A percentile compares a stretch with the other conserved stretches of the same genome.
phyloP scores from a whole-genome alignment of 2,329 filamentous ascomycete genomes.

The Colletotrichum spaethianum region DNA sequence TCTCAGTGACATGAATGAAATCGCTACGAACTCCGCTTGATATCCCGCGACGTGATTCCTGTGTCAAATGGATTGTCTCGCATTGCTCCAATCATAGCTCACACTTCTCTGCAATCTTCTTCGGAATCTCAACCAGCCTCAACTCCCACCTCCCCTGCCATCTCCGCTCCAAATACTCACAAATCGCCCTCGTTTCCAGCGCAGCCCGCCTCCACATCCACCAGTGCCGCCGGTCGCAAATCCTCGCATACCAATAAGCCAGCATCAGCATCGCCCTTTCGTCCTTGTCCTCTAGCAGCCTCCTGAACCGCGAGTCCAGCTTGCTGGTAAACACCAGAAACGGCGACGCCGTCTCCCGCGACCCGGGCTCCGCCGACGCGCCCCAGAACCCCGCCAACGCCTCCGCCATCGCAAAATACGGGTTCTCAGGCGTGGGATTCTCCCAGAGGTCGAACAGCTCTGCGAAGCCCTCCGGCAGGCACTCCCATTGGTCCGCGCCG shows the following conservation, averaged over 20 bases:
- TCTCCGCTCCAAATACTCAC: conserved; percentile 50
- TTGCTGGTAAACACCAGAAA: conserved; percentile 64
- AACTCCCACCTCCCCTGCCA: conserved; percentile 1
- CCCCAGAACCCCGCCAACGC: conserved; percentile 15
- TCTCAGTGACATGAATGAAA: background rate
- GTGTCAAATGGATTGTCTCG: too few species aligned
- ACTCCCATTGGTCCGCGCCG: conserved; percentile 35
- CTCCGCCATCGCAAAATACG: conserved; percentile 51
- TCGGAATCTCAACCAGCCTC: conserved; percentile 13
- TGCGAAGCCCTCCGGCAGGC: conserved; percentile 52
- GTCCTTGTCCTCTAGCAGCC: conserved; percentile 65
- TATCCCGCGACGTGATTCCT: background rate
- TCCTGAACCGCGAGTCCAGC: conserved; percentile 59
- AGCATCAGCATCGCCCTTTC: conserved; percentile 67
- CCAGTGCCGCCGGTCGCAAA: conserved; percentile 59
- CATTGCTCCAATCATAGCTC: background rate
- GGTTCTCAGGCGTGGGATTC: conserved; percentile 46
- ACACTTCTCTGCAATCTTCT: conserved; percentile 7
- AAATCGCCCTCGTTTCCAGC: conserved; percentile 66
- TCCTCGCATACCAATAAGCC: conserved; percentile 69
- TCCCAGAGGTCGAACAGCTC: conserved; percentile 46
- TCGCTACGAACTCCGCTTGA: background rate
- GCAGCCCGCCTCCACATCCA: conserved; percentile 62
- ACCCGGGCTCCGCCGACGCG: background rate
- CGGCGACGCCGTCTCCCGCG: conserved; percentile 49